Percentiles rank a stretch among this genome's conserved stretches.
Evolutionary conservation across 805 yeast species (phyloP).

Genomic region (Phaffomyces antillensis): DNA sequence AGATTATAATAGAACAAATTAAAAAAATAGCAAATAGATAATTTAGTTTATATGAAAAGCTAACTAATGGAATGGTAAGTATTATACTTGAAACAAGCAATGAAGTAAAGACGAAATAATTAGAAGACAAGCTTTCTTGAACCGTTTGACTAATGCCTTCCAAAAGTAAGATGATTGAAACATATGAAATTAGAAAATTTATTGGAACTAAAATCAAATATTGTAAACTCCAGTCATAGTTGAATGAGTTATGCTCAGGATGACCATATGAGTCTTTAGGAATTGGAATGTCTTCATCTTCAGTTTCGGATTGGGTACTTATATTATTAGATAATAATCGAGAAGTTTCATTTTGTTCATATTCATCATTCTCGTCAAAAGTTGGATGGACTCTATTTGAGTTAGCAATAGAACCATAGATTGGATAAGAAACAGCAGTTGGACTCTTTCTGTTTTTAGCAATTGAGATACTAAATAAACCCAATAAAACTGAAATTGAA

Average conservation of each 20-base stretch:
- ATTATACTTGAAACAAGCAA: constrained; percentile 29
- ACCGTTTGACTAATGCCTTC: constrained; percentile 65
- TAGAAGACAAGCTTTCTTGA: constrained; percentile 52
- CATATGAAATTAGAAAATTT: constrained; percentile 44
- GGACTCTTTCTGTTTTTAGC: constrained; percentile 18
- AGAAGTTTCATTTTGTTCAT: constrained; percentile 24
- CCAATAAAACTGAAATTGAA: constrained; percentile 42
- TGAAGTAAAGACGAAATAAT: constrained; percentile 30
- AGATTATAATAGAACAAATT: constrained; percentile 30
- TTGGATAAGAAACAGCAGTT: neutral
- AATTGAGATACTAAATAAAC: constrained; percentile 36
- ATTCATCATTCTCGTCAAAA: constrained; percentile 14
- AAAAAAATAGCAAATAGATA: constrained; percentile 38
- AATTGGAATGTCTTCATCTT: constrained; percentile 1
- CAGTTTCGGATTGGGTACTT: constrained; percentile 10
- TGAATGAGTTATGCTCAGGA: constrained; percentile 32
- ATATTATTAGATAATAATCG: constrained; percentile 25
- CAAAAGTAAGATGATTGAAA: constrained; percentile 44
- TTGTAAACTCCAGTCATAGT: constrained; percentile 80
- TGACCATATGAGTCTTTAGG: constrained; percentile 7
- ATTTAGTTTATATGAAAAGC: constrained; percentile 66
- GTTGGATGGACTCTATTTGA: neutral
- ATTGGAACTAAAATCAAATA: constrained; percentile 64
- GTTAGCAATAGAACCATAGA: neutral
- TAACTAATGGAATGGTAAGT: constrained; percentile 47